Evolutionary conservation across 1,139 yeast species (phyloP).

Genomic region (Saccharomyces hybrid): DNA sequence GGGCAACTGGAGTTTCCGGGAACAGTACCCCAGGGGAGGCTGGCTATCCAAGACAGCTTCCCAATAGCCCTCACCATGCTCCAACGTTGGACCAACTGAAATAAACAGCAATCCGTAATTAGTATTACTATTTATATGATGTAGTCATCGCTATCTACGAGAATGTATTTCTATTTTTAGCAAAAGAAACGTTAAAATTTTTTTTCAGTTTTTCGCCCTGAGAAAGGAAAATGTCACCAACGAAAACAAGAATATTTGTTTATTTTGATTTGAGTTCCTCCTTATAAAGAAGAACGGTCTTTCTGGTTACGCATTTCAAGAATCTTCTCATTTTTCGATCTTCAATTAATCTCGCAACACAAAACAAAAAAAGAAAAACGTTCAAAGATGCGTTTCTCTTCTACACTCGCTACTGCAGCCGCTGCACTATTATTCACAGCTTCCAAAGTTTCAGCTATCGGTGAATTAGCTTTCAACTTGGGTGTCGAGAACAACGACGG

Average conservation of each 20-base stretch:
- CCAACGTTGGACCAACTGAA: neutral
- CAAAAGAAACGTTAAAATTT: constrained; percentile 1
- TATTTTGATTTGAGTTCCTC: neutral
- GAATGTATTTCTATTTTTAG: neutral
- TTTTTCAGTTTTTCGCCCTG: neutral
- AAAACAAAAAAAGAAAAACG: neutral
- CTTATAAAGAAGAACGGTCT: neutral
- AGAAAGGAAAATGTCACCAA: neutral
- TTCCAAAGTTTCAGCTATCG: constrained; percentile 30
- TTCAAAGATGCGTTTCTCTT: constrained; percentile 28
- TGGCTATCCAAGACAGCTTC: constrained; percentile 34
- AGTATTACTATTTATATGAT: neutral
- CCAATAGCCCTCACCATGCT: constrained; percentile 46
- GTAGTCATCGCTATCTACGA: neutral
- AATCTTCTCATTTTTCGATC: neutral
- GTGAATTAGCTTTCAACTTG: constrained; percentile 59
- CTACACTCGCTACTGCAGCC: constrained; percentile 21
- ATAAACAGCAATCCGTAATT: neutral
- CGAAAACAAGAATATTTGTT: neutral
- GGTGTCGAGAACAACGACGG: constrained; percentile 69
- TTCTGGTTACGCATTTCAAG: neutral
- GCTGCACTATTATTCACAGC: constrained; percentile 22
- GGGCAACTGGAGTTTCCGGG: constrained; percentile 48
- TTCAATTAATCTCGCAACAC: neutral
- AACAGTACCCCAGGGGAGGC: constrained; percentile 41